Evolutionary conservation across 2,329 filamentous ascomycete species (phyloP), one percentile per base, ranked within the genome.

Genomic region (Monilinia polystroma): DNA sequence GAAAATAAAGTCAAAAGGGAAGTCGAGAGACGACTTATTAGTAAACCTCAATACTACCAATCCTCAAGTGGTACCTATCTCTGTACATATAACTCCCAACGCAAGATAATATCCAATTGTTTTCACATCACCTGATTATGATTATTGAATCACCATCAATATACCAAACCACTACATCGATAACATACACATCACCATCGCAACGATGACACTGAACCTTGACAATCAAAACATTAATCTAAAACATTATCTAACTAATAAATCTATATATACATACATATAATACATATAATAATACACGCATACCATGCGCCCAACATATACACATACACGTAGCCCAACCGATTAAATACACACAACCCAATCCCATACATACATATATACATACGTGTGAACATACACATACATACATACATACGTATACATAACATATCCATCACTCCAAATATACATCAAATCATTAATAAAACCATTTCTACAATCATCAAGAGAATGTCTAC

Each of bases 401-500:
- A 62, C 26, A 47, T 35, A n/a, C 26, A 32, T 35, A n/a, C 26
- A 32, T 12, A 47, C 26, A 64, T 41, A 29, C 14, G 32, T n/a
- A 59, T 7, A 3, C 47, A 59, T 32, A 32, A 49, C 10, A 47
- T 59, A 49, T 29, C 57, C 57, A 59, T 59, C 57, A 59, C 57
- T 49, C 57, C 43, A 59, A 57, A 54, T 32, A 29, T 64, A 55
- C n/a, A 56, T 57, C 41, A 47, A 64, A 20, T 45, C 43, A 26
- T 29, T 12, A 49, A 32, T 16, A 20, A 58, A 47, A n/a, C 43
- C 47, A 64, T 64, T 57, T 47, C 35, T 57, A 64, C 43, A 45
- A 20, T 57, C 38, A 64, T 51, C 11, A 45, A 64, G 45, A 29
- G 62, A 59, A 14, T 49, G 57, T 59, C 57, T 49, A 59, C 57